A percentile compares a stretch with the other conserved stretches of the same genome.
These are phyloP conservation scores for Lizanozyma gosingica DNA, from an alignment of 1,139 yeast genomes.

Conservation along the genomic window DNA sequence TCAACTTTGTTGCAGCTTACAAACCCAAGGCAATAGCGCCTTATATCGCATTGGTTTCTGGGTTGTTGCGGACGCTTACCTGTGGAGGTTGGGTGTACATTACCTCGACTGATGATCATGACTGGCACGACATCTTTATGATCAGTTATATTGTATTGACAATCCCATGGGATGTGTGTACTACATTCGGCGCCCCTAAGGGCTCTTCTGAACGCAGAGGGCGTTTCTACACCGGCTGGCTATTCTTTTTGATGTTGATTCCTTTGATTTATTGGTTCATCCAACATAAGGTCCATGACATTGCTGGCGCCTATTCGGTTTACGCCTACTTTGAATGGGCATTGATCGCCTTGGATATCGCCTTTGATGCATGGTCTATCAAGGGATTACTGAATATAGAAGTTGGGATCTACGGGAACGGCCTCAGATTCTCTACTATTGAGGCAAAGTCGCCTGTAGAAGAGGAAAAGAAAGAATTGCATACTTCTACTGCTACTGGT, in stretches of 20 bases:
- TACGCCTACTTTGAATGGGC: slow-evolving; percentile 96
- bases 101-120: slow-evolving; percentile 95
- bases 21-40: slow-evolving; percentile 35
- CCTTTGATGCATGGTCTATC: slow-evolving; percentile 74
- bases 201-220: slow-evolving; percentile 38
- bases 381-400: slow-evolving; percentile 54
- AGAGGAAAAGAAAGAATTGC: not conserved
- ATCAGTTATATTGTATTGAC: slow-evolving; percentile 80
- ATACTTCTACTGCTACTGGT: not conserved
- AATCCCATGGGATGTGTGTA: slow-evolving; percentile 78
- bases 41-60: slow-evolving; percentile 41
- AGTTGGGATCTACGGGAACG: slow-evolving; percentile 12
- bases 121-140: slow-evolving; percentile 94
- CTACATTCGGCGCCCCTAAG: slow-evolving; percentile 45
- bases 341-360: slow-evolving; percentile 70
- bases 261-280: slow-evolving; percentile 87
- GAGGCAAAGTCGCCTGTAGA: too few species aligned
- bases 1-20: slow-evolving; percentile 43
- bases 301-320: slow-evolving; percentile 90
- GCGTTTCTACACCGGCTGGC: slow-evolving; percentile 44
- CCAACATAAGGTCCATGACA: slow-evolving; percentile 81
- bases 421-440: slow-evolving; percentile 19
- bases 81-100: slow-evolving; percentile 99
- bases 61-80: slow-evolving; percentile 75
- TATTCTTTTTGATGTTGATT: slow-evolving; percentile 62